Evolutionary conservation across 2,329 filamentous ascomycete genomes (phyloP).

Genomic region (Pseudovirgaria hyperparasitica): DNA sequence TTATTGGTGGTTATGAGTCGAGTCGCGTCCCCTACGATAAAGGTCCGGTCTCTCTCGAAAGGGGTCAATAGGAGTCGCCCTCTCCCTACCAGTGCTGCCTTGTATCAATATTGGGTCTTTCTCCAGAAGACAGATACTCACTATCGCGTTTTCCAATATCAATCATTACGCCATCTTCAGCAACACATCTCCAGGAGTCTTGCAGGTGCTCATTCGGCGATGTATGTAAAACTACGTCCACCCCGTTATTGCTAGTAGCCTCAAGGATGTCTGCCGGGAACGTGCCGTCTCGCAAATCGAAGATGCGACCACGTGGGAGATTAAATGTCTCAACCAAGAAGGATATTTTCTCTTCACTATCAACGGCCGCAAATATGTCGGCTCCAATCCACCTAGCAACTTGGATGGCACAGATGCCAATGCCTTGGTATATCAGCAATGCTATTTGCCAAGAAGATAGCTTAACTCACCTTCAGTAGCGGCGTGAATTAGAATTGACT

Average conservation of each 20-base stretch:
- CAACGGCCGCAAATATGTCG: conserved; percentile 17
- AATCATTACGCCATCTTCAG: conserved; percentile 2
- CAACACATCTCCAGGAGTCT: conserved; percentile 10
- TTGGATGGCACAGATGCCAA: conserved; percentile 18
- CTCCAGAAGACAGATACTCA: too few relatives aligned
- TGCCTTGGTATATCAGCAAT: conserved; percentile 11
- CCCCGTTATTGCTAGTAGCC: conserved; percentile 12
- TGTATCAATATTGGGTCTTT: too few relatives aligned
- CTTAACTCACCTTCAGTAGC: too few relatives aligned
- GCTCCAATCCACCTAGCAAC: conserved; percentile 13
- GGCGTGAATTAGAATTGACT: conserved; percentile 16
- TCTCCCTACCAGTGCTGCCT: too few relatives aligned
- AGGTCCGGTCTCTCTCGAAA: too few relatives aligned
- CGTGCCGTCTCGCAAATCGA: conserved; percentile 10
- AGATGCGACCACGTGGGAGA: conserved; percentile 17
- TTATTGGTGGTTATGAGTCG: too few relatives aligned
- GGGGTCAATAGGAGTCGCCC: too few relatives aligned
- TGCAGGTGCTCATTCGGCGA: conserved; percentile 9
- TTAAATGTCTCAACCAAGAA: conserved; percentile 12
- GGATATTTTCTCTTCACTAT: conserved; percentile 13
- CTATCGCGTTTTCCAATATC: too few relatives aligned
- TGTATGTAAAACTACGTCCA: conserved; percentile 18
- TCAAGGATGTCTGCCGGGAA: conserved; percentile 11
- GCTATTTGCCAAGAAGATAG: too few relatives aligned
- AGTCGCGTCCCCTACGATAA: too few relatives aligned